Conservation (phyloP, 352 stramenopile genomes). For the Peronosclerospora sorghi region DNA sequence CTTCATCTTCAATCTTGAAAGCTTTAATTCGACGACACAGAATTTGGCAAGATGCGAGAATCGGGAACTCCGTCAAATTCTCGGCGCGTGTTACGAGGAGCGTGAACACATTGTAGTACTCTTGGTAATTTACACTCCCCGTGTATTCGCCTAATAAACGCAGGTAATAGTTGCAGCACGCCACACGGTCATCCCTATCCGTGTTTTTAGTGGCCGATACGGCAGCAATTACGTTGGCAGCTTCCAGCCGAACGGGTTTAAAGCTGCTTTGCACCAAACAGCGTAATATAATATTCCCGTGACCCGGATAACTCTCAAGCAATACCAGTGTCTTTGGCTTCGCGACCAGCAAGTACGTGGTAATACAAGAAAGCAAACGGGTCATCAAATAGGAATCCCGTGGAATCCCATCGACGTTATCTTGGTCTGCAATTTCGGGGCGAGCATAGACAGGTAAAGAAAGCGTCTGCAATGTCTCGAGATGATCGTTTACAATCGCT, state of each 20-base stretch:
- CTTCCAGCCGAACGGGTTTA: conserved; percentile 36
- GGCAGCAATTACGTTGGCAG: conserved; percentile 31
- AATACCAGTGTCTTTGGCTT: conserved; percentile 22
- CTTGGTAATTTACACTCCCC: conserved; percentile 27
- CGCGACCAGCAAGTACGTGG: conserved; percentile 24
- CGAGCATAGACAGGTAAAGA: conserved; percentile 24
- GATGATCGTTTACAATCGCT: conserved; percentile 2
- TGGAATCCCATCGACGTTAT: conserved; percentile 38
- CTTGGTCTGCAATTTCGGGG: conserved; percentile 29
- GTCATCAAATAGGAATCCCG: conserved; percentile 50
- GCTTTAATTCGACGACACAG: conserved; percentile 40
- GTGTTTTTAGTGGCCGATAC: conserved; percentile 37
- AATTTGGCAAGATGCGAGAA: conserved; percentile 33
- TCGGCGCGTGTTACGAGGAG: conserved; percentile 40
- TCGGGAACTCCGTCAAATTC: conserved; percentile 29
- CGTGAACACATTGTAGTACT: conserved; percentile 58
- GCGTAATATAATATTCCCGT: conserved; percentile 31
- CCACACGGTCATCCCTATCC: conserved; percentile 28
- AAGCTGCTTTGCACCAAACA: conserved; percentile 37
- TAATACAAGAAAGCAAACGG: conserved; percentile 36
- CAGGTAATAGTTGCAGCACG: conserved; percentile 39
- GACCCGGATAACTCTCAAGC: conserved; percentile 25
- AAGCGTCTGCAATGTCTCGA: conserved; percentile 9
- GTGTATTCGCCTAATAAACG: conserved; percentile 37
- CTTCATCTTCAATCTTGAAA: conserved; percentile 26